Percentiles rank a stretch among this genome's conserved stretches.
Evolutionary conservation across 2,329 filamentous ascomycete species (phyloP).

Genomic region (Lomentospora prolificans): DNA sequence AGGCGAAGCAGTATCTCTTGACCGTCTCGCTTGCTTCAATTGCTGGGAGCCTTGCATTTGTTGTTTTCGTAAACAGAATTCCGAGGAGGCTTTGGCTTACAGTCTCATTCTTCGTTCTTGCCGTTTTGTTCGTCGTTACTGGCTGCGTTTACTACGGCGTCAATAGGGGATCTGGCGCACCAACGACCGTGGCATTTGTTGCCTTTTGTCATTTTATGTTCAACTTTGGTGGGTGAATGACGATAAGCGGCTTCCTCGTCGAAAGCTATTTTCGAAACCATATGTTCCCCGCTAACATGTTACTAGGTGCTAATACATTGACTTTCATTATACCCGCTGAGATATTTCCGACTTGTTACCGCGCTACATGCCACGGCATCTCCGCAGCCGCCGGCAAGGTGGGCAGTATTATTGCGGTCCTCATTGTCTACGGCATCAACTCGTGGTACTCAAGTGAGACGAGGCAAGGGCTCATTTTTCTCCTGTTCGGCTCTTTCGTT

Average conservation of each 20-base stretch:
- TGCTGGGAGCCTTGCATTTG: conserved; percentile 37
- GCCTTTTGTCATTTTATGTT: conserved; percentile 45
- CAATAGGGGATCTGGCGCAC: conserved; percentile 28
- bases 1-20: conserved; percentile 42
- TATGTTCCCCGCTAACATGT: too few species aligned
- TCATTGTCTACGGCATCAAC: conserved; percentile 42
- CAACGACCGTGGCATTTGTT: conserved; percentile 38
- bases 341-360: conserved; percentile 54
- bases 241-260: too few species aligned
- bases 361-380: conserved; percentile 52
- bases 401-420: conserved; percentile 42
- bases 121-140: conserved; percentile 36
- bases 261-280: too few species aligned
- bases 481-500: conserved; percentile 40
- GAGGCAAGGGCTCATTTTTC: conserved; percentile 38
- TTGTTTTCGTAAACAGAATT: conserved; percentile 36
- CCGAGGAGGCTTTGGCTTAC: conserved; percentile 40
- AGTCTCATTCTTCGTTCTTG: conserved; percentile 35
- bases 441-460: conserved; percentile 28
- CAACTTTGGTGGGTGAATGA: conserved; percentile 35
- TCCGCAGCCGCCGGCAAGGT: conserved; percentile 51
- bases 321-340: conserved; percentile 57
- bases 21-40: conserved; percentile 43
- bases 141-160: conserved; percentile 41
- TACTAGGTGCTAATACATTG: conserved; percentile 42